A percentile compares a stretch with the other conserved stretches of the same genome.
These are phyloP conservation scores for Alternaria tenuissima DNA, from an alignment of 2,329 filamentous ascomycete genomes.

Conservation along the genomic window DNA sequence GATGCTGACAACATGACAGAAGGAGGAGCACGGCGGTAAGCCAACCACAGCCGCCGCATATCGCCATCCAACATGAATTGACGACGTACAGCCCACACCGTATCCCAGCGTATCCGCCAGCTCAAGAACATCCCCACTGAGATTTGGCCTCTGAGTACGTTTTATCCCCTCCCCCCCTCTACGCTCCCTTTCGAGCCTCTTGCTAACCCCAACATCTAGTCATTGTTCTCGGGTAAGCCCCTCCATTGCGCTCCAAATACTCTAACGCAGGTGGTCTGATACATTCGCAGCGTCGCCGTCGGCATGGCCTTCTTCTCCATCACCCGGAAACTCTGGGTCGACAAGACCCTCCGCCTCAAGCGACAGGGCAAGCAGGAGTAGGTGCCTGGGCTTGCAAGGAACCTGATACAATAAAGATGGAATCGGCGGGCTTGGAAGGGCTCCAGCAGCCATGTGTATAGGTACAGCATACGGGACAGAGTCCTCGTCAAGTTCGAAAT, in stretches of 20 bases:
- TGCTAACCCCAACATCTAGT: constrained; percentile 60
- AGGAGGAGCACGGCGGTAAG: constrained; percentile 71
- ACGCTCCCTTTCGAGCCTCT: background rate
- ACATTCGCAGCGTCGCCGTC: constrained; percentile 66
- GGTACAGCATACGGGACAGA: constrained; percentile 22
- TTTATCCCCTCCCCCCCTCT: no score
- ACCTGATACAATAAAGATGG: constrained; percentile 4
- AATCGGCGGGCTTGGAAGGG: constrained; percentile 18
- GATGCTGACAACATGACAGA: constrained; percentile 60
- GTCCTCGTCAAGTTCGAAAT: constrained; percentile 28
- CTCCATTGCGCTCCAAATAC: background rate
- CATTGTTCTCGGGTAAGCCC: constrained; percentile 81
- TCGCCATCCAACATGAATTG: constrained; percentile 23
- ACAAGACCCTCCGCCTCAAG: constrained; percentile 90
- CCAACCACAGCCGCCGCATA: constrained; percentile 28
- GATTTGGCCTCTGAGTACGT: constrained; percentile 90
- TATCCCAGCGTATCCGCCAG: constrained; percentile 92
- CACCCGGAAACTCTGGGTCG: constrained; percentile 80
- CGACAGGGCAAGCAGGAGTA: constrained; percentile 64
- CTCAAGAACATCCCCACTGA: constrained; percentile 92
- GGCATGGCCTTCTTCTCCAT: constrained; percentile 83
- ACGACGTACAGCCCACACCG: constrained; percentile 78
- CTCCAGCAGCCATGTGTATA: constrained; percentile 37
- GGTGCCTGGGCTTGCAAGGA: constrained; percentile 5
- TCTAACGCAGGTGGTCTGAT: constrained; percentile 30